Conservation (phyloP, 164 flowering plant genomes). For the Piper longum region DNA sequence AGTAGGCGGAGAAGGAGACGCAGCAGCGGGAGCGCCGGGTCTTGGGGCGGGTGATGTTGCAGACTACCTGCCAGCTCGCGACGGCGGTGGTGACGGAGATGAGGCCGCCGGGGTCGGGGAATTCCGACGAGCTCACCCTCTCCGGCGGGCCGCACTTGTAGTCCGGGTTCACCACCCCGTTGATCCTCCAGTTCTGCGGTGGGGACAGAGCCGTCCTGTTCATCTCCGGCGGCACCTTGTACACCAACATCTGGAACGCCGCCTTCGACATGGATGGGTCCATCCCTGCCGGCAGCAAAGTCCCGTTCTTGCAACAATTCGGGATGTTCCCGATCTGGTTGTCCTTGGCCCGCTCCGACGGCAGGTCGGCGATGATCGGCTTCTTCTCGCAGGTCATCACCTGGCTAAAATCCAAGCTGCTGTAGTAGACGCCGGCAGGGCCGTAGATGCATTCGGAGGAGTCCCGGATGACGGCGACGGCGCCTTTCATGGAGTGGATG, state of each 20-base stretch:
- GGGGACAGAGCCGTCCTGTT: constrained; percentile 53
- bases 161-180: constrained; percentile 47
- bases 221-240: constrained; percentile 55
- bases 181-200: constrained; percentile 56
- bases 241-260: constrained; percentile 52
- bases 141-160: constrained; percentile 62
- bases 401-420: constrained; percentile 40
- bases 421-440: constrained; percentile 31
- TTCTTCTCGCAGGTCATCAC: constrained; percentile 52
- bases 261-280: constrained; percentile 36
- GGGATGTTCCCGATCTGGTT: constrained; percentile 49
- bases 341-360: constrained; percentile 34
- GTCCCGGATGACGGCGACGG: constrained; percentile 42
- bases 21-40: constrained; percentile 32
- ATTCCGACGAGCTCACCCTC: constrained; percentile 37
- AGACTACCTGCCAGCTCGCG: constrained; percentile 65
- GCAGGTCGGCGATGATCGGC: constrained; percentile 56
- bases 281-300: constrained; percentile 41
- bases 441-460: constrained; percentile 53
- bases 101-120: constrained; percentile 48
- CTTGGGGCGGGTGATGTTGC: constrained; percentile 61
- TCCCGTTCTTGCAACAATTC: constrained; percentile 57
- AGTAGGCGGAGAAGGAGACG: constrained; percentile 68
- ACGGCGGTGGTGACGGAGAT: constrained; percentile 19
- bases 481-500: constrained; percentile 62